Evolutionary conservation across 148 eudicot genomes (phyloP), one percentile per base, ranked within the genome.

Genomic region (Selenicereus undatus): DNA sequence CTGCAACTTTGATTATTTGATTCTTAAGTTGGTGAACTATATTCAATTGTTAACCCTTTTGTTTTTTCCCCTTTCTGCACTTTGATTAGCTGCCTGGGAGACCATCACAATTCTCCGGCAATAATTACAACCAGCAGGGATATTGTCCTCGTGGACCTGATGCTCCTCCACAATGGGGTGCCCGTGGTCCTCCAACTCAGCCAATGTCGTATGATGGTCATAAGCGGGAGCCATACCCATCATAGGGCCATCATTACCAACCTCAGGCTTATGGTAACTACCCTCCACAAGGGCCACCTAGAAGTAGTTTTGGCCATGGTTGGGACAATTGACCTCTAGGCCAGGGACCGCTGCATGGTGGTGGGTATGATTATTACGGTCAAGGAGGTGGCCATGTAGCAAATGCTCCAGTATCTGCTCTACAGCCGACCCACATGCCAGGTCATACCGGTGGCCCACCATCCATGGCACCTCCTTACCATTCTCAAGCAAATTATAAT

Each of bases 311-410:
- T 80, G 93, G 97, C 74, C 81, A 90, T 4, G 87, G 91, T 12
- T 96, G 99, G 99, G 99, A 96, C 68, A 97, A 92, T 70, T 84
- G 97, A 84, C 98, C 95, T 32, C 91, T 90, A 27, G 43, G 89
- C 80, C 98, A 93, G 43, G 97, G 97, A 10, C 91, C 89, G 42
- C 79, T 86, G 58, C 95, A 87, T 79, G 73, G 91, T 45, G 90
- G 90, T 30, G 89, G 89, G 42, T 84, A 86, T 76, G 90, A 89
- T 72, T 86, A 83, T 80, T 90, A 88, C 65, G 87, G 89, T 21
- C 88, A 87, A 72, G 91, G 83, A 72, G 87, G 90, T 26, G 85
- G 85, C 0, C 83, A 80, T 48, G 73, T n/a, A 77, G 85, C 78
- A 58, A 83, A 80, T 30, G 80, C 77, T 29, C 87, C 86, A 9